Evolutionary conservation across 345 rosid species (phyloP).

Genomic region (Citrus glauca): DNA sequence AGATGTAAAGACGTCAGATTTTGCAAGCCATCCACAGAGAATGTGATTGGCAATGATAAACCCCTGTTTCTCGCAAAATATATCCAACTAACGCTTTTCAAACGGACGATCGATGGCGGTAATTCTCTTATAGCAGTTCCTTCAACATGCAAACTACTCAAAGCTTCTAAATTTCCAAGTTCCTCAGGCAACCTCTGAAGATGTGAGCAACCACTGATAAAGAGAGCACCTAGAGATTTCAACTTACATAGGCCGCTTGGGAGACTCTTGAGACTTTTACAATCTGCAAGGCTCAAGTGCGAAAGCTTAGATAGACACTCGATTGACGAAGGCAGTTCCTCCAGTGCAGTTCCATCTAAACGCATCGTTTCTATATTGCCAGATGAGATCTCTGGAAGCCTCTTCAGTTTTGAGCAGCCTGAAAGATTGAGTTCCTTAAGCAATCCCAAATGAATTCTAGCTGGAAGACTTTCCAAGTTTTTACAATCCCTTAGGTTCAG

Average conservation of each 20-base stretch:
- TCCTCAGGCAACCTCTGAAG: background rate
- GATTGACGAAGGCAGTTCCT: constrained; percentile 26
- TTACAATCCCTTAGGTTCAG: background rate
- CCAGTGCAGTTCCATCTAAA: constrained; percentile 26
- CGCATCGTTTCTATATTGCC: constrained; percentile 1
- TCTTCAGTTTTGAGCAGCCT: too few relatives aligned
- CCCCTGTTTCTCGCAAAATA: too few relatives aligned
- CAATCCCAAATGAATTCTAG: too few relatives aligned
- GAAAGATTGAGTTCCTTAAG: too few relatives aligned
- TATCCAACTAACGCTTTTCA: too few relatives aligned
- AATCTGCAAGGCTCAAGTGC: constrained; percentile 15
- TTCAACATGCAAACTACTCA: background rate
- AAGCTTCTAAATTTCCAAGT: background rate
- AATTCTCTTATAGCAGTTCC: constrained; percentile 14
- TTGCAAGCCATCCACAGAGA: background rate
- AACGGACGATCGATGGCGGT: background rate
- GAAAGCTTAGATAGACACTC: constrained; percentile 14
- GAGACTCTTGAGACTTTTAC: constrained; percentile 19
- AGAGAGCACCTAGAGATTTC: constrained; percentile 15
- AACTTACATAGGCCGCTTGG: constrained; percentile 24
- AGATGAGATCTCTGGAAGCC: constrained; percentile 5
- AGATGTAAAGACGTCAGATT: background rate
- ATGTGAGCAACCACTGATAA: background rate
- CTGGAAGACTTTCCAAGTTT: constrained; percentile 10
- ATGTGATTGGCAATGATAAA: too few relatives aligned